Evolutionary conservation across 441 rosid species (phyloP).

Genomic region (Adansonia grandidieri): DNA sequence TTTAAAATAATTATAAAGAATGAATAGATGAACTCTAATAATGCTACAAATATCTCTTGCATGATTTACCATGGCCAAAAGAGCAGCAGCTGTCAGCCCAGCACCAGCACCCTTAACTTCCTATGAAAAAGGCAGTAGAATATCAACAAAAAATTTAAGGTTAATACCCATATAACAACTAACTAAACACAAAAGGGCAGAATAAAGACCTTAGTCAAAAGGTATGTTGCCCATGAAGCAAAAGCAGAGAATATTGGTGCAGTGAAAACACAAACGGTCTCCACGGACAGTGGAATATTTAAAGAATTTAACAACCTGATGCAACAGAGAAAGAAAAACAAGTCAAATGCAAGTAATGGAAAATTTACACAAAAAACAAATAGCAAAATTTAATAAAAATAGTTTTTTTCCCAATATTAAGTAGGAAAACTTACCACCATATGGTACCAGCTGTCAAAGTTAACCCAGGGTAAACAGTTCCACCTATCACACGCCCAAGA

Average conservation of each 20-base stretch:
- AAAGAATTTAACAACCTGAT: conserved; percentile 80
- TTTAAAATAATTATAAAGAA: conserved; percentile 14
- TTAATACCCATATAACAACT: conserved; percentile 29
- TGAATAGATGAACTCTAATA: conserved; percentile 21
- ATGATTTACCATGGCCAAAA: conserved; percentile 93
- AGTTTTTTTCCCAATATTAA: background rate
- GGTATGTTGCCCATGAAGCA: conserved; percentile 98
- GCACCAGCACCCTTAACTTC: conserved; percentile 98
- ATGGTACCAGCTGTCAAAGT: conserved; percentile 98
- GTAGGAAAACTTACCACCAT: conserved; percentile 71
- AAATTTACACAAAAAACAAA: conserved; percentile 2
- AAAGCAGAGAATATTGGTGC: conserved; percentile 98
- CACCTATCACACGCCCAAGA: conserved; percentile 99
- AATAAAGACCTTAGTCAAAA: conserved; percentile 83
- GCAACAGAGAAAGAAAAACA: conserved; percentile 19
- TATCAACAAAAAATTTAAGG: conserved; percentile 27
- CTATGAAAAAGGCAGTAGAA: conserved; percentile 46
- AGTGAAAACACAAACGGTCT: conserved; percentile 98
- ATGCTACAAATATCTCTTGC: conserved; percentile 30
- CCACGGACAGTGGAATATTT: conserved; percentile 95
- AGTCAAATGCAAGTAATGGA: conserved; percentile 25
- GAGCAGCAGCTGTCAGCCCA: conserved; percentile 93
- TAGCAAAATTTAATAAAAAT: conserved; percentile 5
- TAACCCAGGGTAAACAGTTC: conserved; percentile 99
- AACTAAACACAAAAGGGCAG: conserved; percentile 22